Evolutionary conservation across 768 basidiomycete genomes (phyloP), one percentile per base, ranked within the genome.

Genomic region (Phylloporus sp.): DNA sequence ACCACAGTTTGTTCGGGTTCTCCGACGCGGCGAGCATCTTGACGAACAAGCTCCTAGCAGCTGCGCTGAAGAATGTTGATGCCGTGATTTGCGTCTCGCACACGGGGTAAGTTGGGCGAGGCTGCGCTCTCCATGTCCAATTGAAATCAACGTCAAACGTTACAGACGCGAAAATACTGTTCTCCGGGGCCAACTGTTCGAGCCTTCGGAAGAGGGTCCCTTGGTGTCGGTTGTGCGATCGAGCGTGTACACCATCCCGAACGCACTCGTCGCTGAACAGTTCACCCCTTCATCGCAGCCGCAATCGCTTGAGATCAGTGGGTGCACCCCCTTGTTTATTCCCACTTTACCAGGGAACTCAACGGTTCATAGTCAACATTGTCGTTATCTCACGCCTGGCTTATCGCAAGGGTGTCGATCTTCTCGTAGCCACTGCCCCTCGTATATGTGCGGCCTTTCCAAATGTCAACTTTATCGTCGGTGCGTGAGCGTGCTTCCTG

Each of bases 11-110:
- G 24, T 98, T 98, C 59, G 95, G 94, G 2, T 94, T 99, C 63
- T 95, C 91, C 28, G 95, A 97, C 63, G 95, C 97, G 15, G 95
- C 94, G 1, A 94, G 95, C 59, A 95, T 99, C 35, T 74, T 97
- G 57, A 97, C 97, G 6, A 99, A 99, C 74, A 99, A 99, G 68
- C 79, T 99, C 29, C 74, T 98, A 35, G 88, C 82, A 11, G 93
- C 82, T 5, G 86, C 89, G 2, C 73, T 99, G 62, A 81, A 85
- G 53, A 94, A 95, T 64, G 91, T 95, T 0, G 95, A 98, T 59
- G 92, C 87, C 0, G 91, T 90, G 1, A 94, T 98, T 23, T 97
- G 94, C 59, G 97, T 98, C 43, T 95, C 93, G 8, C 89, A 98
- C 70, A 97, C 95, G 0, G 93, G 95, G 95, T 92, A 63, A 47